Base-by-base conservation (phyloP, 179 eudicot genomes). In the Carnegiea gigantea region DNA sequence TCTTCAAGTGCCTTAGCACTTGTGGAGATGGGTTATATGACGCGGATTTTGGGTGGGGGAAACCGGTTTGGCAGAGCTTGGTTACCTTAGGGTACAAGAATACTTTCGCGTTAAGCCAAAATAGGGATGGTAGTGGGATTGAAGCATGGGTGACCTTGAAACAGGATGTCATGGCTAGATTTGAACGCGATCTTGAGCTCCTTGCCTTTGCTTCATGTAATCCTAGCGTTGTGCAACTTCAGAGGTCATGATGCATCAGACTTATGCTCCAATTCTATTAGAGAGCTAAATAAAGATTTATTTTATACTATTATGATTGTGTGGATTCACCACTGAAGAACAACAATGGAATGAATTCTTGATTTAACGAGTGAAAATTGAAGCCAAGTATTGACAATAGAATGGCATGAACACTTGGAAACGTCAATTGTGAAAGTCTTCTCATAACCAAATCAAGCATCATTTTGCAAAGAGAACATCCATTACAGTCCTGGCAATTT, bases 381-480 rank as follows among this genome's bases (percentile, higher is more conserved):
- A 48, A 0, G 53, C 44, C 0, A 1, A 40, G 44, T 6, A 40
- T 40, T 21, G 51, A 23, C 59, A 24, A 74, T 46, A 15, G 46
- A 46, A 74, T 11, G 20, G 21, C 33, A 49, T 12, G 23, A 74
- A 74, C 14, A 48, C 60, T 20, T 48, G 28, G 77, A 75, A 13
- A 15, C 43, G 26, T 11, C 20, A 18, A 62, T 44, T 15, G 43
- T 28, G 59, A 80, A 80, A 26, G 54, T 8, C 49, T 33, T 12
- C 17, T 14, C 20, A 46, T 24, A 14, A 3, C 53, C 21, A 76
- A 65, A 6, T 26, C 57, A 54, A 67, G 18, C 36, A 33, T 84
- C 86, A 93, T 46, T 89, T 90, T 10, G 78, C 91, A 80, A 89
- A 90, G 77, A 94, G 76, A 74, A 93, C 73, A 49, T 84, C 78